Percentiles rank a stretch among this genome's conserved stretches.
phyloP scores from a whole-genome alignment of 1,139 yeast genomes.

The Saccharomyces hybrid region DNA sequence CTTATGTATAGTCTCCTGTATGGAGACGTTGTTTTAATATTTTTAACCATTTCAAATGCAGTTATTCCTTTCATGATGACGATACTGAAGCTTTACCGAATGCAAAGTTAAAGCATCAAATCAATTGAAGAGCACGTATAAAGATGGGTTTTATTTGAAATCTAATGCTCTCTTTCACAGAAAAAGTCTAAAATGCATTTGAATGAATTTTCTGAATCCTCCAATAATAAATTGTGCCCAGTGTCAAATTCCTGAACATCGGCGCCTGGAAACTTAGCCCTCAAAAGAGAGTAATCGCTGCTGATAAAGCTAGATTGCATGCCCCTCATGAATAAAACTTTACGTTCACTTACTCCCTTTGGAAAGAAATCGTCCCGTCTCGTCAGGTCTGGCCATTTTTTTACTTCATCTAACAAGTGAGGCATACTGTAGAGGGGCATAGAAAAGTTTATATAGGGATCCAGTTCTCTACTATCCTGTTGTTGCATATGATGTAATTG shows the following conservation, averaged over 20 bases:
- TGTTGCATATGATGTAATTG: not conserved
- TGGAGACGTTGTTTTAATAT: not conserved
- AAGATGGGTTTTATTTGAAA: not conserved
- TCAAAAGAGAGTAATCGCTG: constrained; percentile 15
- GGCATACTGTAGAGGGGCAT: constrained; percentile 25
- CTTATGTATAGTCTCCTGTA: not conserved
- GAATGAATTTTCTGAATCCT: constrained; percentile 18
- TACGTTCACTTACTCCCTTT: constrained; percentile 2
- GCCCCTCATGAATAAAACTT: constrained; percentile 24
- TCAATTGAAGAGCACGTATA: not conserved
- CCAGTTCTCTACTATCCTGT: constrained; percentile 4
- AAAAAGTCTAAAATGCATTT: constrained; percentile 16
- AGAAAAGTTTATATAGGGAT: constrained; percentile 19
- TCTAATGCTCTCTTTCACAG: not conserved
- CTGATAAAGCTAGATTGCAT: constrained; percentile 19
- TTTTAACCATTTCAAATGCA: not conserved
- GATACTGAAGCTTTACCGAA: not conserved
- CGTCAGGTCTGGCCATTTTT: constrained; percentile 20
- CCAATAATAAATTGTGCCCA: constrained; percentile 25
- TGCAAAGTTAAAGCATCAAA: not conserved
- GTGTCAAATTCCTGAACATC: constrained; percentile 20
- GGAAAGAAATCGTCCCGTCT: not conserved
- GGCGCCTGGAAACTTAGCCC: constrained; percentile 16
- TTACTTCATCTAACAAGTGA: constrained; percentile 16
- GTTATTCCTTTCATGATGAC: not conserved